phyloP scores from a whole-genome alignment of 805 yeast species.

The Saccharomyces mikatae region DNA sequence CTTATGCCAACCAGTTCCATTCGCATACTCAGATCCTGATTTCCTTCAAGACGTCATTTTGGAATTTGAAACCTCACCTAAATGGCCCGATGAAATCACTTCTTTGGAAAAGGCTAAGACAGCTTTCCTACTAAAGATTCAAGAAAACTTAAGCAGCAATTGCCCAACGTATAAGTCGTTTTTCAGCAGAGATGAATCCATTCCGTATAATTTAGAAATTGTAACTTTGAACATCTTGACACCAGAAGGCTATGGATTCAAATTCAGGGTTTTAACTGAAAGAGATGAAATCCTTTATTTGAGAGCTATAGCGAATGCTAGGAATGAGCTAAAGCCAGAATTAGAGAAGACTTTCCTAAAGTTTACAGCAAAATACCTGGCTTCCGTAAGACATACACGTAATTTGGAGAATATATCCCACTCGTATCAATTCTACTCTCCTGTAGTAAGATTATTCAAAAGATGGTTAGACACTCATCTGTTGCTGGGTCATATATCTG shows the following conservation, averaged over 20 bases:
- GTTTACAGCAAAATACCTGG: conserved; percentile 57
- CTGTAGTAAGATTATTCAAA: conserved; percentile 79
- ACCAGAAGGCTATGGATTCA: conserved; percentile 87
- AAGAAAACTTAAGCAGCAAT: conserved; percentile 37
- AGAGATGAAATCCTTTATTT: conserved; percentile 70
- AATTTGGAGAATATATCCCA: conserved; percentile 63
- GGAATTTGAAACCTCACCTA: conserved; percentile 82
- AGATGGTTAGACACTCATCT: conserved; percentile 84
- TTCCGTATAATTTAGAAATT: conserved; percentile 58
- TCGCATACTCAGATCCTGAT: conserved; percentile 64
- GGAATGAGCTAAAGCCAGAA: conserved; percentile 49
- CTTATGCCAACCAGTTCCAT: conserved; percentile 71
- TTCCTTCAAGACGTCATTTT: conserved; percentile 73
- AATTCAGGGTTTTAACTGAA: conserved; percentile 68
- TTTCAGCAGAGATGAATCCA: conserved; percentile 56
- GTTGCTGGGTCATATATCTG: conserved; percentile 60
- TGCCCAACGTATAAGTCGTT: conserved; percentile 49
- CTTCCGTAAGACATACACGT: conserved; percentile 72
- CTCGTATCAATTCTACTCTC: conserved; percentile 63
- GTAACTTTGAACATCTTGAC: conserved; percentile 58
- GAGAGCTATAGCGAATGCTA: conserved; percentile 61
- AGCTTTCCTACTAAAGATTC: conserved; percentile 74
- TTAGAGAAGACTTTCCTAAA: conserved; percentile 55
- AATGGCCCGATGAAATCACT: conserved; percentile 89
- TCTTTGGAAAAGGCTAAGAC: conserved; percentile 86